Conservation (phyloP, 441 rosid species). For the Erysimum cheiri region DNA sequence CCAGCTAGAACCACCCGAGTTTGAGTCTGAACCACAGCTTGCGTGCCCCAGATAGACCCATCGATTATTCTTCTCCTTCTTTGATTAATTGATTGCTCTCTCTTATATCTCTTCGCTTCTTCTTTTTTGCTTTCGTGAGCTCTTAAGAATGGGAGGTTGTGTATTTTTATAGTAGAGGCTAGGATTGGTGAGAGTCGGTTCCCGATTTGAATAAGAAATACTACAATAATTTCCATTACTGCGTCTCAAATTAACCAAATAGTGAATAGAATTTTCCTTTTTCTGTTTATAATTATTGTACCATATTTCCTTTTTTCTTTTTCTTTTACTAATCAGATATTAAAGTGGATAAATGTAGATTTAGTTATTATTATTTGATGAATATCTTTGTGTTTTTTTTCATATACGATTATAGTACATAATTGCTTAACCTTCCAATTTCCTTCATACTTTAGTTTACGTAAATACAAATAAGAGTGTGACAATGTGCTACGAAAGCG, state of each 20-base stretch:
- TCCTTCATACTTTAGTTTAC: background rate
- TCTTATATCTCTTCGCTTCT: background rate
- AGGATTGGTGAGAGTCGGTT: background rate
- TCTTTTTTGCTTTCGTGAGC: slow-evolving; percentile 2
- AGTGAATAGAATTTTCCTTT: too few relatives aligned
- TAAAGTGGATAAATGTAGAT: background rate
- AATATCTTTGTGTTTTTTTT: background rate
- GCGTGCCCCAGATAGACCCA: slow-evolving; percentile 2
- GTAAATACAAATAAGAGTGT: background rate
- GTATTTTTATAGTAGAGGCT: background rate
- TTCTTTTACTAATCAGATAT: background rate
- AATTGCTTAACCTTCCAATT: background rate
- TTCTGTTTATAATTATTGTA: too few relatives aligned
- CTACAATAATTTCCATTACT: too few relatives aligned
- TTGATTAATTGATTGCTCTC: background rate
- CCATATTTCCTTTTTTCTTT: background rate
- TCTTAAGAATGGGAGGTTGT: background rate
- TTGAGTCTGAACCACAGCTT: slow-evolving; percentile 22
- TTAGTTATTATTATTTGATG: background rate
- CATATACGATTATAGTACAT: background rate
- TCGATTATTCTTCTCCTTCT: slow-evolving; percentile 11
- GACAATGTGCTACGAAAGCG: background rate
- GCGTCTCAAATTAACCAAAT: too few relatives aligned
- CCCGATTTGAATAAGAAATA: background rate
- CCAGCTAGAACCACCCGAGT: slow-evolving; percentile 34